A percentile compares a stretch with the other conserved stretches of the same genome.
phyloP scores from a whole-genome alignment of 2,329 filamentous ascomycete genomes.

The Thelonectria discophora region DNA sequence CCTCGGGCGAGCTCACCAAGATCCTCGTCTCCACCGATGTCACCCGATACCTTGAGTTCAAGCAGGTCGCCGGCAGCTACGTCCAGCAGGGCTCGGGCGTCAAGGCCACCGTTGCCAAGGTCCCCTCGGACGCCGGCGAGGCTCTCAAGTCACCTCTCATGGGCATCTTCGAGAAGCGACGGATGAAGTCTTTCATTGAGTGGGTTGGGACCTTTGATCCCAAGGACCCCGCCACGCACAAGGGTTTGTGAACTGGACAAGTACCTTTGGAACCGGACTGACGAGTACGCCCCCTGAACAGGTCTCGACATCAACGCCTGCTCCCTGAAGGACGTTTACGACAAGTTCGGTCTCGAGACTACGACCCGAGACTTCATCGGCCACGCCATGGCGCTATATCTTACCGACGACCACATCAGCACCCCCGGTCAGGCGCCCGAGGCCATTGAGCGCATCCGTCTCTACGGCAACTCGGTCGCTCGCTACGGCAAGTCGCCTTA shows the following conservation, averaged over 20 bases:
- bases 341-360: constrained; percentile 93
- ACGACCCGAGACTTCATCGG: constrained; percentile 95
- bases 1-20: constrained; percentile 97
- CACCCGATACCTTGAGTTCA: constrained; percentile 89
- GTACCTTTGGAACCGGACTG: constrained; percentile 15
- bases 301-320: constrained; percentile 80
- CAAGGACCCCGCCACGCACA: constrained; percentile 86
- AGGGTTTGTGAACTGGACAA: constrained; percentile 67
- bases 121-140: constrained; percentile 91
- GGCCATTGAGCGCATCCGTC: constrained; percentile 87
- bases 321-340: constrained; percentile 98
- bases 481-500: constrained; percentile 98
- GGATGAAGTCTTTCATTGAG: constrained; percentile 95
- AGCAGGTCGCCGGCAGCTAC: constrained; percentile 93
- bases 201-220: constrained; percentile 90
- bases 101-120: constrained; percentile 94
- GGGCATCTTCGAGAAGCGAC: constrained; percentile 97
- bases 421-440: constrained; percentile 78
- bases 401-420: constrained; percentile 87
- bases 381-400: constrained; percentile 97
- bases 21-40: constrained; percentile 97
- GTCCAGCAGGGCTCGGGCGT: constrained; percentile 87
- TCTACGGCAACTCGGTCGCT: constrained; percentile 98
- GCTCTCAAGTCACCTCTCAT: constrained; percentile 92
- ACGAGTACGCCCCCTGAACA: constrained; percentile 46